Percentiles rank a stretch among this genome's conserved stretches.
phyloP scores from a whole-genome alignment of 2,329 filamentous ascomycete genomes.

The Trichoderma guizhouense region DNA sequence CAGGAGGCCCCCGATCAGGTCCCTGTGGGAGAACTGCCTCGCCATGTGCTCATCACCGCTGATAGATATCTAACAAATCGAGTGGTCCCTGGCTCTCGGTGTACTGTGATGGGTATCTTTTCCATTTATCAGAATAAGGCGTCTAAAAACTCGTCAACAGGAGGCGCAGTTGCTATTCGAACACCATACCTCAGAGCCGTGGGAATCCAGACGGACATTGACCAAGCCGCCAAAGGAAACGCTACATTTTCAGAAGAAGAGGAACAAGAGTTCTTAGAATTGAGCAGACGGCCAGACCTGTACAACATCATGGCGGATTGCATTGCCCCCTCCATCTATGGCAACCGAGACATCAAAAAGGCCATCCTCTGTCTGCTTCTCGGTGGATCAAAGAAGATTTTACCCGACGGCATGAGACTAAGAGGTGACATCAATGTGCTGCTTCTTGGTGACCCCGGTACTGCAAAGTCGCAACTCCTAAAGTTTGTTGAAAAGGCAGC shows the following conservation, averaged over 20 bases:
- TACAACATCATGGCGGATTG: constrained; percentile 87
- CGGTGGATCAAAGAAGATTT: constrained; percentile 94
- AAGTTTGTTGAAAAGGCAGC: constrained; percentile 98
- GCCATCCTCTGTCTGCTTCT: constrained; percentile 90
- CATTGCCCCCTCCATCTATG: constrained; percentile 96
- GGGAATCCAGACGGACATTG: constrained; percentile 85
- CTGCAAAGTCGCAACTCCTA: constrained; percentile 92
- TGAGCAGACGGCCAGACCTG: constrained; percentile 87
- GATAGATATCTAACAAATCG: constrained; percentile 93
- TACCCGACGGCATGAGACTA: constrained; percentile 96
- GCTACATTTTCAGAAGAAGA: constrained; percentile 89
- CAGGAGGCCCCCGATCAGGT: constrained; percentile 98
- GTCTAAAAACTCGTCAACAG: constrained; percentile 68
- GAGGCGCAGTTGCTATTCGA: constrained; percentile 85
- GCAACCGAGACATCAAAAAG: constrained; percentile 95
- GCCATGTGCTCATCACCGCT: constrained; percentile 94
- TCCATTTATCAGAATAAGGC: constrained; percentile 96
- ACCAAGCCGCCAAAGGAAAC: constrained; percentile 82
- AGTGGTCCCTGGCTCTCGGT: constrained; percentile 91
- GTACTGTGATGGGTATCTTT: constrained; percentile 94
- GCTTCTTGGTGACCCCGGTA: constrained; percentile 94
- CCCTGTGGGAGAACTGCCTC: constrained; percentile 89
- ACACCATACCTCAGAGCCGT: constrained; percentile 93
- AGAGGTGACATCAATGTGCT: constrained; percentile 98
- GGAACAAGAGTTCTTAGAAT: constrained; percentile 90